phyloP scores from a whole-genome alignment of 2,329 filamentous ascomycete species.

The Conoideocrella luteorostrata region DNA sequence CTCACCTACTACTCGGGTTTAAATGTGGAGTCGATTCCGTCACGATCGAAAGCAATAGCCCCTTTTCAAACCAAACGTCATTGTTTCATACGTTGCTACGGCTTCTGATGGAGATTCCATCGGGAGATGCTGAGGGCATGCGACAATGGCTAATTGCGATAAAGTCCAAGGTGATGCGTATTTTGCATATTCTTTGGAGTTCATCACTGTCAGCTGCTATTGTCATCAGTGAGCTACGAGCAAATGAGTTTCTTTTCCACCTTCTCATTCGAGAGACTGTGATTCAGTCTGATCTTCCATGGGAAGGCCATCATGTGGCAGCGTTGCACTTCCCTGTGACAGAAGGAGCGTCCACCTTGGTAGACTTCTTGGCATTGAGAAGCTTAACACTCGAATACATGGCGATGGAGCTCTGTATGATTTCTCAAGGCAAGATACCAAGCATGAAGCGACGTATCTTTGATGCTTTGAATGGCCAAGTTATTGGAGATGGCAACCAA shows the following conservation, averaged over 20 bases:
- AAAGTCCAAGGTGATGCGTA: conserved; percentile 62
- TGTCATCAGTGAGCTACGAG: conserved; percentile 72
- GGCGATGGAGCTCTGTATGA: conserved; percentile 73
- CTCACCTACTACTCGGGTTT: conserved; percentile 87
- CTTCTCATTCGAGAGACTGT: conserved; percentile 66
- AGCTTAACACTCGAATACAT: conserved; percentile 79
- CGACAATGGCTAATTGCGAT: conserved; percentile 63
- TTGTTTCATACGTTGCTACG: conserved; percentile 77
- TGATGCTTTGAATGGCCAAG: conserved; percentile 71
- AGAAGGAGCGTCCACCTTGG: conserved; percentile 60
- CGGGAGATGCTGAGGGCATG: conserved; percentile 54
- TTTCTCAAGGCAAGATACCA: conserved; percentile 63
- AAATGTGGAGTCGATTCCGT: conserved; percentile 66
- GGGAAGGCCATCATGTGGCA: conserved; percentile 61
- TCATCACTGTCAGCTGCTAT: conserved; percentile 71
- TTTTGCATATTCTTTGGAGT: conserved; percentile 76
- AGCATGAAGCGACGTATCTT: conserved; percentile 63
- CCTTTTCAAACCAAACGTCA: conserved; percentile 66
- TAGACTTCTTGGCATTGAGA: conserved; percentile 72
- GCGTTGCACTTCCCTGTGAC: conserved; percentile 63
- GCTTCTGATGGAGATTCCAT: conserved; percentile 64
- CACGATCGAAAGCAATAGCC: conserved; percentile 58
- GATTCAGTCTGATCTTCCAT: conserved; percentile 62
- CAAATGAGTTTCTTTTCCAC: conserved; percentile 72
- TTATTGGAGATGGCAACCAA: conserved; percentile 60